These are phyloP conservation scores for Ambrosia trifida DNA, from an alignment of 129 eudicot genomes.

Conservation along the genomic window DNA sequence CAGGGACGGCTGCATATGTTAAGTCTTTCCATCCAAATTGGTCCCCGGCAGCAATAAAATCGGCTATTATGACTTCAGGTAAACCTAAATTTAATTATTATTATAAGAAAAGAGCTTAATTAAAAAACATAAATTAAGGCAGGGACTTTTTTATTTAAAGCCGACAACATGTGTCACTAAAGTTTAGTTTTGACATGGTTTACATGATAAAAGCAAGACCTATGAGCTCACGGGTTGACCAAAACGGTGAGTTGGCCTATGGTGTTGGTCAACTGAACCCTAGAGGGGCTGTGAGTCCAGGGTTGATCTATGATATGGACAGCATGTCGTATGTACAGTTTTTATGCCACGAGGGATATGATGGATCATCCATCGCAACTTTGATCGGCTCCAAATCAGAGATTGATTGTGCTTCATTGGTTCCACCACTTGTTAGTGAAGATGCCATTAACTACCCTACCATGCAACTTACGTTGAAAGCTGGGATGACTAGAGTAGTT, in stretches of 20 bases:
- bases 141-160: neutral
- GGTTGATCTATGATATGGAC: constrained; percentile 79
- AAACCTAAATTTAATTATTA: constrained; percentile 8
- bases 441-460: constrained; percentile 90
- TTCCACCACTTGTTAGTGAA: constrained; percentile 60
- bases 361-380: constrained; percentile 52
- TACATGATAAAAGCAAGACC: constrained; percentile 55
- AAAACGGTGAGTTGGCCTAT: constrained; percentile 74
- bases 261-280: constrained; percentile 91
- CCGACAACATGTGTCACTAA: constrained; percentile 4
- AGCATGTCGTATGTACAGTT: constrained; percentile 72
- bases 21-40: constrained; percentile 85
- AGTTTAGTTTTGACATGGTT: constrained; percentile 16
- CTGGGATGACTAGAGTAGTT: constrained; percentile 36
- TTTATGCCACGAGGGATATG: constrained; percentile 78
- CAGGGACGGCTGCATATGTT: constrained; percentile 84
- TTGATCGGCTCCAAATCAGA: constrained; percentile 45
- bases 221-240: constrained; percentile 65
- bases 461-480: constrained; percentile 68
- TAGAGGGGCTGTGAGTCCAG: constrained; percentile 68
- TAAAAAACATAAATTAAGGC: neutral
- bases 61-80: constrained; percentile 95
- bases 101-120: constrained; percentile 2
- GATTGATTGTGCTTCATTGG: constrained; percentile 62
- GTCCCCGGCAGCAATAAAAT: constrained; percentile 93